Percentiles rank a stretch among this genome's conserved stretches.
phyloP scores from a whole-genome alignment of 257 asterid genomes.

The Ocimum tenuiflorum region DNA sequence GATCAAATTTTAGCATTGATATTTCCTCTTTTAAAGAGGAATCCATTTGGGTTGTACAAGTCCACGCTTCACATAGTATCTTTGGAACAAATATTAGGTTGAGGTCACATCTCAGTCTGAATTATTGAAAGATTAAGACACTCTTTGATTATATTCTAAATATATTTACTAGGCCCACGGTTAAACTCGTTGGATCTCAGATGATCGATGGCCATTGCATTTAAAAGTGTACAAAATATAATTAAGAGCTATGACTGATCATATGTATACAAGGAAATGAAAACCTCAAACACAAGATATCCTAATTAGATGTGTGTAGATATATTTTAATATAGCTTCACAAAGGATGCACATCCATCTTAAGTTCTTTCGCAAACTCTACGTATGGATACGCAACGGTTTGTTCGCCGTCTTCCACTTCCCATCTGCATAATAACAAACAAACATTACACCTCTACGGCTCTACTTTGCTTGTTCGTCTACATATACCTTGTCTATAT shows the following conservation, averaged over 20 bases:
- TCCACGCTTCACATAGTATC: no score
- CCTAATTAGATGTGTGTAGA: conserved; percentile 4
- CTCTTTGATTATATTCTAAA: conserved; percentile 1
- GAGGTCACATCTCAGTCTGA: no score
- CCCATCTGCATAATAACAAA: conserved; percentile 39
- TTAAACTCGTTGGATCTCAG: neutral
- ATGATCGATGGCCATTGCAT: neutral
- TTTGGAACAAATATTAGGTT: no score
- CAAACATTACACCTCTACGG: neutral
- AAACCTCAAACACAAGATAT: neutral
- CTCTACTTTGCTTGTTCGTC: no score
- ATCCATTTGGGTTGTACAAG: no score
- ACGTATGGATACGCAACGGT: conserved; percentile 69
- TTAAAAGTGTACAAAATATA: neutral
- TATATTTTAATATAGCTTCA: neutral
- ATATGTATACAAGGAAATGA: neutral
- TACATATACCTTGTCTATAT: no score
- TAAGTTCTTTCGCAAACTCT: conserved; percentile 47
- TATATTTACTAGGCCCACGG: neutral
- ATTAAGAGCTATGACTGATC: neutral
- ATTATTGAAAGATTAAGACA: no score
- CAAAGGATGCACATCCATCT: conserved; percentile 28
- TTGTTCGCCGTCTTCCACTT: conserved; percentile 49
- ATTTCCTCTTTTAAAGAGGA: no score
- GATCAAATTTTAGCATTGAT: no score